Evolutionary conservation across 2,329 filamentous ascomycete species (phyloP).

Genomic region (Colletotrichum aenigma): DNA sequence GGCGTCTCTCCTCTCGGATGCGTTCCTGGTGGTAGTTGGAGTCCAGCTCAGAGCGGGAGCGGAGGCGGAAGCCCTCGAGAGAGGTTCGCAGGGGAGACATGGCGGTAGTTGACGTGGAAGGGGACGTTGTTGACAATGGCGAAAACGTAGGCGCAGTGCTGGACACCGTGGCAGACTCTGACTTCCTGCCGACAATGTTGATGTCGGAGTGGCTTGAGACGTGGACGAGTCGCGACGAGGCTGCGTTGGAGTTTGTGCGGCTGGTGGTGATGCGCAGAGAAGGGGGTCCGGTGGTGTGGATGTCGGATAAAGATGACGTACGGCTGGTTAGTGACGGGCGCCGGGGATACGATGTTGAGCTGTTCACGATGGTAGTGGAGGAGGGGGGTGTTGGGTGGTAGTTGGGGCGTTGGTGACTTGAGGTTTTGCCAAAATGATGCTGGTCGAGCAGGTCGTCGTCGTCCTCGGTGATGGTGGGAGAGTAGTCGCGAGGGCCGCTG

Average conservation of each 20-base stretch:
- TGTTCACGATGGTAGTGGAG: conserved; percentile 27
- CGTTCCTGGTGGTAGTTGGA: conserved; percentile 57
- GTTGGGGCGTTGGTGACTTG: conserved; percentile 3
- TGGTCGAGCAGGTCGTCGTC: conserved; percentile 41
- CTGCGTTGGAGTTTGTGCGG: conserved; percentile 25
- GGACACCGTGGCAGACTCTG: conserved; percentile 26
- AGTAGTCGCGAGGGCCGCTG: conserved; percentile 50
- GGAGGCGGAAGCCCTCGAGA: conserved; percentile 65
- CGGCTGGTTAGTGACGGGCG: conserved; percentile 43
- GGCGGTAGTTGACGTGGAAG: conserved; percentile 34
- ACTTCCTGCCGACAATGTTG: conserved; percentile 32
- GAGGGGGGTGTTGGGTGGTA: conserved; percentile 24
- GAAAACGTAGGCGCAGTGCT: conserved; percentile 31
- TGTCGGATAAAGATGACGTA: conserved; percentile 43
- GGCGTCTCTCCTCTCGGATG: conserved; percentile 64
- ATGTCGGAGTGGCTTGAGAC: conserved; percentile 55
- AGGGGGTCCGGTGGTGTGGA: conserved; percentile 27
- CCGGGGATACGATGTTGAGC: conserved; percentile 27
- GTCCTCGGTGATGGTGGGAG: conserved; percentile 59
- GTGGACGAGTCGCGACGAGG: conserved; percentile 44
- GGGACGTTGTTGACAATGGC: conserved; percentile 34
- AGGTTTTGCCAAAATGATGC: neutral
- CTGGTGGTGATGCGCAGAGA: conserved; percentile 43
- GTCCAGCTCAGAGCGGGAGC: conserved; percentile 65
- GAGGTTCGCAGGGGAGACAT: conserved; percentile 63